A percentile compares a stretch with the other conserved stretches of the same genome.
Conservation (phyloP, 176 grass and related monocot species). For the Ensete glaucum region DNA sequence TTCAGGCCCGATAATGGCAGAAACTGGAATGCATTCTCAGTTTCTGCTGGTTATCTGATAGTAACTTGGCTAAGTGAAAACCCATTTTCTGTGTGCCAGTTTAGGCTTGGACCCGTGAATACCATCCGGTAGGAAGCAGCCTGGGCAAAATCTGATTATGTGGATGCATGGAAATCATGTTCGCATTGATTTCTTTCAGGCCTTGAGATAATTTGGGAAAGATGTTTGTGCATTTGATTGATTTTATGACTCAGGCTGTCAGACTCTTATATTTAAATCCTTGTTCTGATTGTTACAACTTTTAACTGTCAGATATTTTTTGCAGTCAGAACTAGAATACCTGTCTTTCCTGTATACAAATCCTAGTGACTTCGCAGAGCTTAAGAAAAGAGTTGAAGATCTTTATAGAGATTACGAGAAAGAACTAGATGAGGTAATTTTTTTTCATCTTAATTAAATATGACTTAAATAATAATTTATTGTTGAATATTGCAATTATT, state of each 20-base stretch:
- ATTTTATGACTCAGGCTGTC: not conserved
- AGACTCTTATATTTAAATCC: conserved; percentile 6
- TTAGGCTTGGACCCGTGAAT: too few relatives aligned
- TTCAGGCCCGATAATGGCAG: too few relatives aligned
- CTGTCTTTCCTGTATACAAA: conserved; percentile 93
- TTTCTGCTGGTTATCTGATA: too few relatives aligned
- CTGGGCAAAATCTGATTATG: too few relatives aligned
- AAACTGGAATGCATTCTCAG: too few relatives aligned
- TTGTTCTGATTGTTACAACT: conserved; percentile 26
- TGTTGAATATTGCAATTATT: conserved; percentile 10
- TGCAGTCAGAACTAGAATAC: conserved; percentile 92
- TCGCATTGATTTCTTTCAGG: too few relatives aligned
- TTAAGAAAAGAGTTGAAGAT: conserved; percentile 80
- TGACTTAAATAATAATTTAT: conserved; percentile 1
- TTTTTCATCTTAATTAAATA: conserved; percentile 3
- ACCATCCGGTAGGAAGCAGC: too few relatives aligned
- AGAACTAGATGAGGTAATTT: conserved; percentile 80
- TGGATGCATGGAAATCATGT: too few relatives aligned
- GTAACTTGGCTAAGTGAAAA: too few relatives aligned
- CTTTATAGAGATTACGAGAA: conserved; percentile 68
- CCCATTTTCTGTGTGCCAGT: too few relatives aligned
- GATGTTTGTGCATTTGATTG: not conserved
- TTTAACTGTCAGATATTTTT: conserved; percentile 10
- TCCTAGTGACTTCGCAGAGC: conserved; percentile 56
- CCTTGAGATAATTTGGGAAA: not conserved